These are phyloP conservation scores for Tephrocybe sp. DNA, from an alignment of 768 basidiomycete species.

Conservation along the genomic window DNA sequence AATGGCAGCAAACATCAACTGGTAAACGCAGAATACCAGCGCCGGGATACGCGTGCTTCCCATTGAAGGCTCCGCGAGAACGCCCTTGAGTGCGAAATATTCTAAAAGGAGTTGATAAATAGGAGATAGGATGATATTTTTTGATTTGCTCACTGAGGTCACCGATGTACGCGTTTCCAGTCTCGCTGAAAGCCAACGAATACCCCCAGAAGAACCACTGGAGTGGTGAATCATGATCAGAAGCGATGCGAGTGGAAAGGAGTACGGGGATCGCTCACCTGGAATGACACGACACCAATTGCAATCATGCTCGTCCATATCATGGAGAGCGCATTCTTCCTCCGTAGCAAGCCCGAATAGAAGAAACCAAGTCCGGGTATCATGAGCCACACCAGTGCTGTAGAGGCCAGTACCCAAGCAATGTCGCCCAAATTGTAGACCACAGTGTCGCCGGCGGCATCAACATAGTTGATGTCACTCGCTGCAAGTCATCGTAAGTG, in stretches of 20 bases:
- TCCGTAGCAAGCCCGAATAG: constrained; percentile 85
- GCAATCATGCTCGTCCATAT: constrained; percentile 78
- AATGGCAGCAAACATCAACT: constrained; percentile 88
- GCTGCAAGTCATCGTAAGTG: too few relatives aligned
- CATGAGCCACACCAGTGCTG: constrained; percentile 84
- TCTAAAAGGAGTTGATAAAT: constrained; percentile 32
- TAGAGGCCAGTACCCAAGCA: constrained; percentile 61
- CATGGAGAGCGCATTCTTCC: constrained; percentile 94
- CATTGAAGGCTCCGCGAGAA: constrained; percentile 71
- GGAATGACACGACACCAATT: constrained; percentile 79
- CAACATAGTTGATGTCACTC: constrained; percentile 31
- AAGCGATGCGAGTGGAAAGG: neutral
- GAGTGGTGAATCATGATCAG: neutral
- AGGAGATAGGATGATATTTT: neutral
- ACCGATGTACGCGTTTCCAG: constrained; percentile 75
- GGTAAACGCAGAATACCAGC: constrained; percentile 80
- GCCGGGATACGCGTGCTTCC: constrained; percentile 71
- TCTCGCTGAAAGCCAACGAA: constrained; percentile 86
- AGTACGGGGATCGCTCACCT: constrained; percentile 43
- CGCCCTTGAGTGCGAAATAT: constrained; percentile 81
- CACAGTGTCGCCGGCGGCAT: constrained; percentile 26
- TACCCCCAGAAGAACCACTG: constrained; percentile 99
- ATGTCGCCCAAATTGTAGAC: constrained; percentile 51
- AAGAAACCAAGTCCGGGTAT: constrained; percentile 84
- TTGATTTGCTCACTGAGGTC: constrained; percentile 59